These are phyloP conservation scores for Musa itinerans DNA, from an alignment of 176 grass and related monocot genomes.

Conservation along the genomic window DNA sequence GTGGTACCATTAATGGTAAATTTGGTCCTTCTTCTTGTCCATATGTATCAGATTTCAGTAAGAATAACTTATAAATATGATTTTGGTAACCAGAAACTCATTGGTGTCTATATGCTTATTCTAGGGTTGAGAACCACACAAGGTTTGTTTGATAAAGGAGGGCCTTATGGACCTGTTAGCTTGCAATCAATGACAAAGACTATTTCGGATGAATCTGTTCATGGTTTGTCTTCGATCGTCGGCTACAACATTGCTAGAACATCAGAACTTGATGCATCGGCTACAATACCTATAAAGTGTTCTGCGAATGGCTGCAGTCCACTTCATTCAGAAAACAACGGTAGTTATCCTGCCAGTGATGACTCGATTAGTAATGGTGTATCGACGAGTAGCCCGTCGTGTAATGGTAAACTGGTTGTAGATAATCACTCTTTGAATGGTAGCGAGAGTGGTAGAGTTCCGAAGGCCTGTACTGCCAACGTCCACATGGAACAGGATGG, in stretches of 20 bases:
- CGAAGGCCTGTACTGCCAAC: slow-evolving; percentile 29
- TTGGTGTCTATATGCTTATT: slow-evolving; percentile 8
- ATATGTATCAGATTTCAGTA: slow-evolving; percentile 61
- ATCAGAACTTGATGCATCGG: slow-evolving; percentile 19
- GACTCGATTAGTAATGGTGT: slow-evolving; percentile 29
- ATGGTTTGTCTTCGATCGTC: slow-evolving; percentile 27
- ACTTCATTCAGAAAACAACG: slow-evolving; percentile 20
- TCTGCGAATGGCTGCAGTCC: slow-evolving; percentile 15
- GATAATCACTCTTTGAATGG: slow-evolving; percentile 33
- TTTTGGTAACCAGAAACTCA: slow-evolving; percentile 14
- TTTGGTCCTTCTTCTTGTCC: slow-evolving; percentile 33
- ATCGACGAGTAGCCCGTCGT: slow-evolving; percentile 18
- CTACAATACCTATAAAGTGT: neutral
- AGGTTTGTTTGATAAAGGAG: slow-evolving; percentile 30
- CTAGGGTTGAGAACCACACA: slow-evolving; percentile 26
- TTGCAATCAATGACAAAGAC: slow-evolving; percentile 29
- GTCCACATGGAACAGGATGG: slow-evolving; percentile 37
- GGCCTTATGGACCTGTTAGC: slow-evolving; percentile 18
- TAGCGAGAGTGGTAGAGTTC: slow-evolving; percentile 25
- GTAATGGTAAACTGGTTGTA: slow-evolving; percentile 10
- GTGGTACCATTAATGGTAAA: slow-evolving; percentile 28
- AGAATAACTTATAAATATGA: neutral
- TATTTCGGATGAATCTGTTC: slow-evolving; percentile 24
- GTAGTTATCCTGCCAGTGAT: slow-evolving; percentile 42
- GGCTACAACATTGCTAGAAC: slow-evolving; percentile 4